A percentile compares a stretch with the other conserved stretches of the same genome.
Evolutionary conservation across 2,329 filamentous ascomycete genomes (phyloP).

Genomic region (Colletotrichum karsti): DNA sequence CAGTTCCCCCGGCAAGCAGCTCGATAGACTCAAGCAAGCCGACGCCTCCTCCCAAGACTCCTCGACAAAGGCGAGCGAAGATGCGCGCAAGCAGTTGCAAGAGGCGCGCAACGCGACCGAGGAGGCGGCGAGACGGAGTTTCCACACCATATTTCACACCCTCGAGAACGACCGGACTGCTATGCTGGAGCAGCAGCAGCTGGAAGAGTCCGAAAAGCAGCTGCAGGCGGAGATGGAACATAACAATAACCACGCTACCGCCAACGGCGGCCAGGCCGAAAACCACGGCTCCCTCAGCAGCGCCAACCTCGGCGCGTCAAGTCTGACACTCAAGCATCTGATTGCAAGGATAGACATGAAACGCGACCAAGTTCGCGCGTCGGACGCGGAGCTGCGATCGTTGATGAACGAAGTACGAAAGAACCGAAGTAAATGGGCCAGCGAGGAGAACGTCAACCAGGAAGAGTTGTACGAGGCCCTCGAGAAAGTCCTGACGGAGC

Average conservation of each 20-base stretch:
- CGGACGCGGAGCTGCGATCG: constrained; percentile 89
- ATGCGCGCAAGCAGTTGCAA: constrained; percentile 92
- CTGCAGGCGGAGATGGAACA: constrained; percentile 94
- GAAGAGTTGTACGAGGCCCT: constrained; percentile 97
- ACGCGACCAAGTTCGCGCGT: constrained; percentile 87
- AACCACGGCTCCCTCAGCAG: constrained; percentile 91
- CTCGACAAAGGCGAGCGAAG: constrained; percentile 77
- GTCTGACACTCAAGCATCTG: constrained; percentile 94
- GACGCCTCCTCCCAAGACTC: constrained; percentile 56
- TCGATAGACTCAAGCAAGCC: constrained; percentile 61
- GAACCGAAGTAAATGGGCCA: constrained; percentile 98
- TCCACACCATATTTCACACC: constrained; percentile 94
- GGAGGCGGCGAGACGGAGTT: constrained; percentile 87
- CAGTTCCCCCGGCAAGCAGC: constrained; percentile 64
- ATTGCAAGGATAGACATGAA: constrained; percentile 96
- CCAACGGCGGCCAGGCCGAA: constrained; percentile 59
- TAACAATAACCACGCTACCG: constrained; percentile 60
- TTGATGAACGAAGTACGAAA: constrained; percentile 98
- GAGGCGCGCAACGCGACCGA: constrained; percentile 91
- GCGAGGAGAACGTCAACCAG: constrained; percentile 95
- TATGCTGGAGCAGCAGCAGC: constrained; percentile 96
- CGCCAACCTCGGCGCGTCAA: constrained; percentile 94
- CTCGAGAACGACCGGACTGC: constrained; percentile 94
- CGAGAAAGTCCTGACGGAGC: constrained; percentile 95
- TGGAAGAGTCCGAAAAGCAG: constrained; percentile 96